Percentiles rank a stretch among this genome's conserved stretches.
phyloP scores from a whole-genome alignment of 345 rosid genomes.

The Ceriops decandra region DNA sequence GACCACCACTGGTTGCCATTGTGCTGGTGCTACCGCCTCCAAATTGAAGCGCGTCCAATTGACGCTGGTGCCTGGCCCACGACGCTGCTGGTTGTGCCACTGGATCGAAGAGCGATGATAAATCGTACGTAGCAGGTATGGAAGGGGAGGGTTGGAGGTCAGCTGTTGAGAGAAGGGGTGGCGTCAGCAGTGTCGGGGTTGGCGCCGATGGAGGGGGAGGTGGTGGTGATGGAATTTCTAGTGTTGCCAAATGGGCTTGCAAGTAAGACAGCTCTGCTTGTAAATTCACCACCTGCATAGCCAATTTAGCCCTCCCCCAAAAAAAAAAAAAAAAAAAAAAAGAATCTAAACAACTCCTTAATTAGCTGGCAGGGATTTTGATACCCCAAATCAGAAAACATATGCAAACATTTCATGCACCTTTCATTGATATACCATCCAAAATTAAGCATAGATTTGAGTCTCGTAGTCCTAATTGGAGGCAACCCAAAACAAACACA shows the following conservation, averaged over 20 bases:
- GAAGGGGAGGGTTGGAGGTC: constrained; percentile 61
- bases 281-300: constrained; percentile 28
- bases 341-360: constrained; percentile 22
- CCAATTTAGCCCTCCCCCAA: background rate
- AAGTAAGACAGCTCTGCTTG: constrained; percentile 29
- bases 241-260: constrained; percentile 25
- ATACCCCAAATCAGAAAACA: no score
- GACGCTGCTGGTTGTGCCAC: constrained; percentile 40
- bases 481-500: background rate
- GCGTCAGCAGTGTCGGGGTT: constrained; percentile 16
- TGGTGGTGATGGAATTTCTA: constrained; percentile 23
- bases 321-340: background rate
- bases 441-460: no score
- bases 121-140: constrained; percentile 52
- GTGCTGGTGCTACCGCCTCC: constrained; percentile 32
- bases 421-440: background rate
- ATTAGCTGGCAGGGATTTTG: background rate
- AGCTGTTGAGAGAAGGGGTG: constrained; percentile 58
- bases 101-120: constrained; percentile 72
- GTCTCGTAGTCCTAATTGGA: background rate
- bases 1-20: constrained; percentile 29
- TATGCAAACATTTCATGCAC: no score
- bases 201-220: constrained; percentile 26
- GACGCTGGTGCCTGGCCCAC: constrained; percentile 54
- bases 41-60: constrained; percentile 57